A percentile compares a stretch with the other conserved stretches of the same genome.
Conservation (phyloP, 1,284 basidiomycete species). For the Sporisorium reilianum region DNA sequence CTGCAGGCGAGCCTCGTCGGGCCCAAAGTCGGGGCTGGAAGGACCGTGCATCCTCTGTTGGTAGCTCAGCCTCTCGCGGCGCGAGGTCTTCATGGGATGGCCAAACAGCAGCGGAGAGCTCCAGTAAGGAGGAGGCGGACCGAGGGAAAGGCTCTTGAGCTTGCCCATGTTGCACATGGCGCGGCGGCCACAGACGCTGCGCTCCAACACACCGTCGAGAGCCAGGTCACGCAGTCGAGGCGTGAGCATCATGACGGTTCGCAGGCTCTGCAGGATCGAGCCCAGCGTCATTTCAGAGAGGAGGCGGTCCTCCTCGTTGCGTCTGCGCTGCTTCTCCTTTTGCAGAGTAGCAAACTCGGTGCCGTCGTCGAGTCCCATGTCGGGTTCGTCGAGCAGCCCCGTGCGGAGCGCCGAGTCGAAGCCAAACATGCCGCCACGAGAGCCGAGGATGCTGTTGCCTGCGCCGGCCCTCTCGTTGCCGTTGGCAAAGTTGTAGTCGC, state of each 20-base stretch:
- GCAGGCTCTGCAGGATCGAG: conserved; percentile 42
- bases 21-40: conserved; percentile 20
- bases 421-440: conserved; percentile 50
- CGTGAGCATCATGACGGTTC: conserved; percentile 46
- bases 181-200: conserved; percentile 48
- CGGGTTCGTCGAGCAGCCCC: conserved; percentile 37
- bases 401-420: conserved; percentile 46
- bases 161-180: conserved; percentile 53
- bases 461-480: conserved; percentile 52
- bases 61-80: conserved; percentile 37
- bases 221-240: conserved; percentile 50
- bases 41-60: conserved; percentile 42
- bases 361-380: conserved; percentile 33
- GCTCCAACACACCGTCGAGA: conserved; percentile 53
- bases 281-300: conserved; percentile 53
- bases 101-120: conserved; percentile 55
- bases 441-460: conserved; percentile 45
- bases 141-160: conserved; percentile 53
- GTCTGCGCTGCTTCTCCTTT: conserved; percentile 30
- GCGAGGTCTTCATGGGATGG: conserved; percentile 47
- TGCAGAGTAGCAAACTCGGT: conserved; percentile 39
- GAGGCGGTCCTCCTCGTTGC: conserved; percentile 48
- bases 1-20: conserved; percentile 39
- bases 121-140: conserved; percentile 58
- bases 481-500: conserved; percentile 46